Evolutionary conservation across 129 eudicot genomes (phyloP), one percentile per base, ranked within the genome.

Genomic region (Lactuca saligna): DNA sequence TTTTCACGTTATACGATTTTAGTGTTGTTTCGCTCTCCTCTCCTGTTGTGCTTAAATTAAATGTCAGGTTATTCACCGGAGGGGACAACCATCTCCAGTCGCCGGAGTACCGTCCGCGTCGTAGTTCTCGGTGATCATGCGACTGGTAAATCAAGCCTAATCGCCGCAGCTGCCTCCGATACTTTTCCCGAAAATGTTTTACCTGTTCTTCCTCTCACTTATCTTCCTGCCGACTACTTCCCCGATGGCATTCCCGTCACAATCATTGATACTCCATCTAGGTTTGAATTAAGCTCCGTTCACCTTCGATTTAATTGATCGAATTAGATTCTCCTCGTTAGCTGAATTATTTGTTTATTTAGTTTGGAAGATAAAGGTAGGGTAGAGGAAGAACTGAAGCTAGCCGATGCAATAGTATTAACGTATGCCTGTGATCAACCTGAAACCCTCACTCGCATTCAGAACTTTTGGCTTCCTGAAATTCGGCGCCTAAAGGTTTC

Each of bases 351-450:
- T 11, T 44, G 54, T 69, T 57, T 54, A 78, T 72, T 16, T 79
- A 93, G 97, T 80, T 80, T 89, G 93, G 95, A 93, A 78, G 72
- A 73, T 69, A 87, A 85, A 69, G 82, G 82, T 56, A 85, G 59
- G 68, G 82, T 89, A 11, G 97, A 87, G 54, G 95, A 93, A 54
- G 99, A 93, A 65, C 70, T 93, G 87, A 81, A 74, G 81, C 83
- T 70, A n/a, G 97, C 99, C 4, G 99, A 93, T 82, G 88, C 95
- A 3, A 85, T 89, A 0, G 95, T 93, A 54, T 53, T 93, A 56
- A 93, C 99, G 8, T 89, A 93, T 65, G 97, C 99, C 8, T 93
- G 96, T 62, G 99, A 93, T 85, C 90, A 82, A 71, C 86, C 88
- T 61, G 83, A 79, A 29, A 83, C 99, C 4, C 82, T 93, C 16